Evolutionary conservation across 345 rosid genomes (phyloP).

Genomic region (Eucalyptus tenuipes): DNA sequence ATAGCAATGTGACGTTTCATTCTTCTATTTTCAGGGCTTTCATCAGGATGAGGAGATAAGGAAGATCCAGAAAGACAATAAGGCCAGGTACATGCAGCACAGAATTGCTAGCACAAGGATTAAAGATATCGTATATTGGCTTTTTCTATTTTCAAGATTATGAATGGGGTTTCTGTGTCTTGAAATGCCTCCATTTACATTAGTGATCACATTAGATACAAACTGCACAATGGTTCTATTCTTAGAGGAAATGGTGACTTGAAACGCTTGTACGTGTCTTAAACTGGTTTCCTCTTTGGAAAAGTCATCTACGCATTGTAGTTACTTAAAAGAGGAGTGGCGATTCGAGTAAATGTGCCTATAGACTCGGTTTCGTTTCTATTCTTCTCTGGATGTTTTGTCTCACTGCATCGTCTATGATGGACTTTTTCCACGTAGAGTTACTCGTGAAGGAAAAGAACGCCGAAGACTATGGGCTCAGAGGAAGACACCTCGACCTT

Average conservation of each 20-base stretch:
- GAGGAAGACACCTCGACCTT: constrained; percentile 30
- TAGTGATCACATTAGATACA: background rate
- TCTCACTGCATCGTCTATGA: background rate
- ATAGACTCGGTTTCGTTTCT: background rate
- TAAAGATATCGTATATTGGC: background rate
- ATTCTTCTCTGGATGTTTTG: background rate
- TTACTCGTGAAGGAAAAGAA: constrained; percentile 66
- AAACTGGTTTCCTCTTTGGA: background rate
- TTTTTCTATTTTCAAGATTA: background rate
- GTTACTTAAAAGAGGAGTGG: background rate
- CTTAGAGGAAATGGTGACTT: background rate
- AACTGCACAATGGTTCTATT: background rate
- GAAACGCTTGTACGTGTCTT: background rate
- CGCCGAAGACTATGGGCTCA: constrained; percentile 55
- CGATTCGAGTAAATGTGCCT: background rate
- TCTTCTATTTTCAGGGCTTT: constrained; percentile 27
- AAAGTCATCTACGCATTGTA: accelerated
- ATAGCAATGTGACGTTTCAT: background rate
- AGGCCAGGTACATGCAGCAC: constrained; percentile 28
- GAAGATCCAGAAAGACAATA: constrained; percentile 48
- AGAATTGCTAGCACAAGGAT: background rate
- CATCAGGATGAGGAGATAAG: constrained; percentile 47
- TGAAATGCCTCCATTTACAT: background rate
- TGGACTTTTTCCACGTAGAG: constrained; percentile 10
- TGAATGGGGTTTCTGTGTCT: background rate